Percentiles rank a stretch among this genome's conserved stretches.
Evolutionary conservation across 225 moss, liverwort and hornwort genomes (phyloP).

Genomic region (Physcomitrellopsis africana): DNA sequence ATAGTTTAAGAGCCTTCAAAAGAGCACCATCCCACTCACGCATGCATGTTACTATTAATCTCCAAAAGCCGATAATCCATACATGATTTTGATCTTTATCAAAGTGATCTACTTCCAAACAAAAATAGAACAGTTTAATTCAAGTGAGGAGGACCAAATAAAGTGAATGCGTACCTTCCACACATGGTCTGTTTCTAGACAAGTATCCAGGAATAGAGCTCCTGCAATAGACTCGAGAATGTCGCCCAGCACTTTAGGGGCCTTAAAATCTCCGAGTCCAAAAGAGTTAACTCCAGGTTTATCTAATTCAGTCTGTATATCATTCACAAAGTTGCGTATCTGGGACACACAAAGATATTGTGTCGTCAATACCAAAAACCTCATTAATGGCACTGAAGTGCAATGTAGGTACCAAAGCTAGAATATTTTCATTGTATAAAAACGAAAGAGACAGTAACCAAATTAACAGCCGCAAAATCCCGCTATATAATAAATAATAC

Average conservation of each 20-base stretch:
- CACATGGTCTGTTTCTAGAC: conserved; percentile 79
- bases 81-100: neutral
- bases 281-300: conserved; percentile 99
- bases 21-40: conserved; percentile 8
- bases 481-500: too few species aligned
- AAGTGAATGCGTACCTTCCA: conserved; percentile 70
- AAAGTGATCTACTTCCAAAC: neutral
- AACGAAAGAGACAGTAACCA: too few species aligned
- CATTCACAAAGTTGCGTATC: conserved; percentile 99
- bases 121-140: neutral
- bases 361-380: conserved; percentile 18
- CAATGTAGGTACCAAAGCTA: neutral
- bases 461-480: too few species aligned
- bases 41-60: conserved; percentile 2
- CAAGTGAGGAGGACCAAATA: neutral
- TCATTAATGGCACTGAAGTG: neutral
- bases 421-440: neutral
- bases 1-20: neutral
- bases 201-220: conserved; percentile 86
- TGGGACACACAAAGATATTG: conserved; percentile 39
- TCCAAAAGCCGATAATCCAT: conserved; percentile 18
- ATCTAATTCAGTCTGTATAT: conserved; percentile 94
- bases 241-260: conserved; percentile 97
- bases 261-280: conserved; percentile 98
- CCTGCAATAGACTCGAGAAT: conserved; percentile 98